Evolutionary conservation across 495 filamentous ascomycete genomes (phyloP), one percentile per base, ranked within the genome.

Genomic region (Xylaria curta): DNA sequence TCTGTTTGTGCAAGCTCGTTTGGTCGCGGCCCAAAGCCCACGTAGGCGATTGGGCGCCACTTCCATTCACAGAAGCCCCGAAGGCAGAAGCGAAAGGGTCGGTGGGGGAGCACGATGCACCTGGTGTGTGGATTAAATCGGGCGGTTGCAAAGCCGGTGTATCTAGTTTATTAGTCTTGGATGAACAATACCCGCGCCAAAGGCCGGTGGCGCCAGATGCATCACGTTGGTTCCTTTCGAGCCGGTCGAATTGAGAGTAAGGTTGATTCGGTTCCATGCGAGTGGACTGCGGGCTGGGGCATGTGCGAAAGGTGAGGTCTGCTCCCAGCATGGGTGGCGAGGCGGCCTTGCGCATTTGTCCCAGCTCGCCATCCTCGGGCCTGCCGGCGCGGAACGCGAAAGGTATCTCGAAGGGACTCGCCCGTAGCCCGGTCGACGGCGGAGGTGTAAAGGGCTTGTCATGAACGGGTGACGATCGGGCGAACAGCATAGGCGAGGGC

Each of bases 271-370:
- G 87, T 71, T 97, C 92, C 78, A 94, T 91, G 68, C 92, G 86
- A 36, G 94, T 95, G n/a, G 86, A 87, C 74, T 92, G 89, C 0
- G 95, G 95, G 13, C 94, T 96, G 0, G 85, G 82, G 77, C 92
- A 96, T 73, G 87, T 87, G 4, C 93, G 91, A 75, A 97, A 93
- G 26, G 85, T 82, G 64, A 97, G 85, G 67, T 95, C 91, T 31
- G 81, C 73, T 53, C 95, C 95, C 8, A 97, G 88, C 93, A 97
- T 95, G 3, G 94, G 95, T 21, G 95, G 94, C 81, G 89, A 86
- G 85, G 88, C 69, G 81, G 82, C 75, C 76, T 81, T 59, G 78
- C 82, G 72, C 82, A 73, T 82, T 72, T 76, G 79, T 71, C 31
- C 78, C 73, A 73, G 74, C 68, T 72, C 75, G 68, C 42, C 74